Base-by-base conservation (phyloP, 176 grass and related monocot species). In the Areca catechu region DNA sequence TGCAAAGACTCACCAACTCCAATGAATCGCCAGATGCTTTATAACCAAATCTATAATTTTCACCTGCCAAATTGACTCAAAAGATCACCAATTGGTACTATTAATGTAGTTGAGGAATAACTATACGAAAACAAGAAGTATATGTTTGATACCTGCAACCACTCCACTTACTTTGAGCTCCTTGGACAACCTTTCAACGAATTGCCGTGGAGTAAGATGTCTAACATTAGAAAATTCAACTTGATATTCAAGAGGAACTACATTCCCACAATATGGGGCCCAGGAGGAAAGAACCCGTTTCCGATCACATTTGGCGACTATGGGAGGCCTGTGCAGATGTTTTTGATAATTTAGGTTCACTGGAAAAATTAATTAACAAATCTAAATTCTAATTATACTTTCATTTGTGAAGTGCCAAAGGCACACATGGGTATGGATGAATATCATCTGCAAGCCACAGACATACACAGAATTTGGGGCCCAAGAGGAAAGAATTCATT, bases 11-110 rank as follows among this genome's bases (percentile, higher is more conserved):
- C 57, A 82, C 72, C 51, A 82, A 54, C 17, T 82, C 73, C 3
- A 54, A 50, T 57, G 93, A 81, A 70, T 98, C 87, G 73, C 93
- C 87, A 20, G 93, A 86, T 66, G 93, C 87, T 79, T 83, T 98
- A 63, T 98, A 98, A n/a, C 93, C 93, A 71, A 98, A 98, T 79
- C 93, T 81, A 47, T 98, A 98, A 67, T 98, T 98, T 64, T 91
- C 83, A 59, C 93, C 93, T 98, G 70, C 57, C 34, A 43, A 21
- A 43, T 37, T 58, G 57, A 69, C 48, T 78, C 22, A 62, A 71
- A 56, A 12, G 72, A 69, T 66, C 7, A 63, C 58, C 56, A 48
- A 53, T 64, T 37, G 25, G 16, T 63, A n/a, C 24, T 34, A 18
- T 19, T 29, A 14, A 20, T 5, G 22, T 20, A 51, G 22, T 47